Conservation (phyloP, 2,329 filamentous ascomycete species). For the Ilyonectria destructans region DNA sequence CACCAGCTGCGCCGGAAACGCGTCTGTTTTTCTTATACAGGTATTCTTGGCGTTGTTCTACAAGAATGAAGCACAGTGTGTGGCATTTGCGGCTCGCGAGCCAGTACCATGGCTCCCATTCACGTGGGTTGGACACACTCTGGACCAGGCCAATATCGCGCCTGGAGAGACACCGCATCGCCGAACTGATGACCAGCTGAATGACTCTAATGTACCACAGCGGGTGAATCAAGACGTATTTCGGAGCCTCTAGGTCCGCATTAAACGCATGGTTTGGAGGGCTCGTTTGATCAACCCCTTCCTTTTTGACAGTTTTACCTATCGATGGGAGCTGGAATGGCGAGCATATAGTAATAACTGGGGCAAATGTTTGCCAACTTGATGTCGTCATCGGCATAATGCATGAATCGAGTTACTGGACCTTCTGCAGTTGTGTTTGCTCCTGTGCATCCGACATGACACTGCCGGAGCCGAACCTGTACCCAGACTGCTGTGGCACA, state of each 20-base stretch:
- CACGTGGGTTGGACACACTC: slow-evolving; percentile 40
- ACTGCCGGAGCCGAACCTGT: not conserved
- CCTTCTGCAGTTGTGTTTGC: slow-evolving; percentile 19
- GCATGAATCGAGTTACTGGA: not conserved
- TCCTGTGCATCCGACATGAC: not conserved
- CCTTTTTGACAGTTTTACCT: not conserved
- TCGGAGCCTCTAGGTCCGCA: not conserved
- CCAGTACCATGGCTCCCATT: slow-evolving; percentile 36
- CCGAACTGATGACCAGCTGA: slow-evolving; percentile 33
- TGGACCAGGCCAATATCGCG: slow-evolving; percentile 39
- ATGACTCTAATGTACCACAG: slow-evolving; percentile 31
- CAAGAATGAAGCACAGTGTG: slow-evolving; percentile 21
- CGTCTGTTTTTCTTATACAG: slow-evolving; percentile 35
- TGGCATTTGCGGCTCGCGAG: slow-evolving; percentile 19
- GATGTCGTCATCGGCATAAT: not conserved
- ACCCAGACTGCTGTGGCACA: slow-evolving; percentile 24
- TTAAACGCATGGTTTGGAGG: not conserved
- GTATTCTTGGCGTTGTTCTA: slow-evolving; percentile 33
- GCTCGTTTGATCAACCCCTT: not conserved
- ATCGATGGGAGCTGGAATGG: no score
- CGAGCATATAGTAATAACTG: not conserved
- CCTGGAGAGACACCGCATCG: slow-evolving; percentile 22
- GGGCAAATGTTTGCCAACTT: no score
- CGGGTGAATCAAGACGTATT: slow-evolving; percentile 29
- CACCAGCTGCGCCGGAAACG: slow-evolving; percentile 32